These are phyloP conservation scores for Jamesozyma piceae DNA, from an alignment of 805 yeast species.

Conservation along the genomic window DNA sequence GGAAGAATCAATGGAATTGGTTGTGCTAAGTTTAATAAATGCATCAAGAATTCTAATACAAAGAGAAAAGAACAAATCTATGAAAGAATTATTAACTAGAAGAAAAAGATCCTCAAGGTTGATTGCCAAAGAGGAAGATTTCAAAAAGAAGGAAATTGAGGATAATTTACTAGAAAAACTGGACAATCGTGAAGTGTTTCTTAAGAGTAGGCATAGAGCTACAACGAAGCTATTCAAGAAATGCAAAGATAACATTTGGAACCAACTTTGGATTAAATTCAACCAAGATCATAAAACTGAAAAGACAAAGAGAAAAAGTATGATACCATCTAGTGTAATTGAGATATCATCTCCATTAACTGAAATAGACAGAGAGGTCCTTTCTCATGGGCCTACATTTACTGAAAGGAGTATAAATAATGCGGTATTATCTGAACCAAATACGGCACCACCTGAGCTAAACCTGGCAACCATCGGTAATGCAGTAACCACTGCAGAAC, in stretches of 20 bases:
- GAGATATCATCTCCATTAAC: not conserved
- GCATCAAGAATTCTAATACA: conserved; percentile 28
- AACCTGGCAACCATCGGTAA: too few relatives aligned
- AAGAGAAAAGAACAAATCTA: conserved; percentile 52
- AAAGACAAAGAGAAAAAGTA: conserved; percentile 8
- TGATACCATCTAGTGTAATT: too few relatives aligned
- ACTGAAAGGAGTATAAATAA: conserved; percentile 3
- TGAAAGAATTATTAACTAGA: conserved; percentile 53
- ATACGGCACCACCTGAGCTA: not conserved
- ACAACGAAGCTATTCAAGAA: conserved; percentile 20
- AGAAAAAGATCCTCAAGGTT: conserved; percentile 68
- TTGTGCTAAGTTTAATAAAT: conserved; percentile 14
- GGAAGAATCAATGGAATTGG: conserved; percentile 1
- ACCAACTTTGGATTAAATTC: conserved; percentile 23
- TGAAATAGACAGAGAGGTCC: conserved; percentile 8
- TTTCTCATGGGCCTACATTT: conserved; percentile 10
- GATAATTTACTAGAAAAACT: conserved; percentile 31
- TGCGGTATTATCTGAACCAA: not conserved
- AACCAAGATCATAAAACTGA: conserved; percentile 21
- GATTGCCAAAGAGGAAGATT: conserved; percentile 59
- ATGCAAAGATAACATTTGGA: conserved; percentile 25
- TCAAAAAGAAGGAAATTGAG: conserved; percentile 37
- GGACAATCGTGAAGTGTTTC: conserved; percentile 25
- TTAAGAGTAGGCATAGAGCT: conserved; percentile 20
- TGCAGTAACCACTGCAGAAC: not conserved